Conservation (phyloP, 306 rosid species). For the Ammopiptanthus mongolicus region DNA sequence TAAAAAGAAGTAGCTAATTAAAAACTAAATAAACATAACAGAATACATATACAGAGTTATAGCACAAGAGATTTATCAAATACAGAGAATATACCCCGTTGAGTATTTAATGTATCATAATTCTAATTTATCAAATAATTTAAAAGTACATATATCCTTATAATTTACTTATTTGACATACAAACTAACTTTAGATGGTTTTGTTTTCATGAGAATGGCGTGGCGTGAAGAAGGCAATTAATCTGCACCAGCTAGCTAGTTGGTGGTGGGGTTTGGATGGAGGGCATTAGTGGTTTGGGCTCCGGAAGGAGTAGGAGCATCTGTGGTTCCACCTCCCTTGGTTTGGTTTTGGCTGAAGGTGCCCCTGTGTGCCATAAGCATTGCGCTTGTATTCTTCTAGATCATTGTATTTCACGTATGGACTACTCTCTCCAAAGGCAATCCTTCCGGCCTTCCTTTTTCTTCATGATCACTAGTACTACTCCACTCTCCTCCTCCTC, state of each 20-base stretch:
- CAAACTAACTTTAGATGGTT: too few relatives aligned
- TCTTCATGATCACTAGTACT: too few relatives aligned
- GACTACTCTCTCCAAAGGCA: conserved; percentile 2
- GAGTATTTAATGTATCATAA: too few relatives aligned
- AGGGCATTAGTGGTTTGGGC: neutral
- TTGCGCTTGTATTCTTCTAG: neutral
- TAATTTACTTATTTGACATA: too few relatives aligned
- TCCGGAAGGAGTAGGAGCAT: neutral
- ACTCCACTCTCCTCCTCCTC: neutral
- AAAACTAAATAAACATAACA: neutral
- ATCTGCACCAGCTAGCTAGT: too few relatives aligned
- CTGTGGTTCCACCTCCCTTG: neutral
- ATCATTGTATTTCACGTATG: neutral
- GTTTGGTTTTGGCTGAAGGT: neutral
- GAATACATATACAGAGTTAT: too few relatives aligned
- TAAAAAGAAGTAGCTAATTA: neutral
- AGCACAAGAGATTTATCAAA: too few relatives aligned
- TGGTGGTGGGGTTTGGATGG: neutral
- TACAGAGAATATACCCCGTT: too few relatives aligned
- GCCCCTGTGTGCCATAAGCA: neutral
- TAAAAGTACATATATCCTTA: too few relatives aligned
- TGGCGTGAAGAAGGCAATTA: too few relatives aligned
- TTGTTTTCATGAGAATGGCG: too few relatives aligned
- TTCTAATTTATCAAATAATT: too few relatives aligned
- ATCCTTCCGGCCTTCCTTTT: neutral